Evolutionary conservation across 2,329 filamentous ascomycete species (phyloP).

Genomic region (Cladosporium sp.): DNA sequence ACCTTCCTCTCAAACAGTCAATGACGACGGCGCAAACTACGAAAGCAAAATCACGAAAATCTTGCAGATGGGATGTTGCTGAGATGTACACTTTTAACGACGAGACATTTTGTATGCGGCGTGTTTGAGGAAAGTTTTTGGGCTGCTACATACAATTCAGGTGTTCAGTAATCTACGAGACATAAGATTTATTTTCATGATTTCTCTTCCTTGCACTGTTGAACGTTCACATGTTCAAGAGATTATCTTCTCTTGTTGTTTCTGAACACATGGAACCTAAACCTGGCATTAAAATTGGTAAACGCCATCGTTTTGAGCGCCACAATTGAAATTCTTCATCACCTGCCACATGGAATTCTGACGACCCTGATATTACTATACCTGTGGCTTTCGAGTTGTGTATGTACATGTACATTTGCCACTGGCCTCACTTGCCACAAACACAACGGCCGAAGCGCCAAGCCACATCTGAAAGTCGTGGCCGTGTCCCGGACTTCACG

Average conservation of each 20-base stretch:
- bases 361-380: background rate
- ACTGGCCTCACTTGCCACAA: too few species aligned
- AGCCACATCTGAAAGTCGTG: background rate
- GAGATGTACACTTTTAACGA: background rate
- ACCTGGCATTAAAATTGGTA: background rate
- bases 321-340: background rate
- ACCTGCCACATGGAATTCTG: background rate
- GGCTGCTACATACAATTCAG: background rate
- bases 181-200: background rate
- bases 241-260: too few species aligned
- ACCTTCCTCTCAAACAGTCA: background rate
- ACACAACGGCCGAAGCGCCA: background rate
- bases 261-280: too few species aligned
- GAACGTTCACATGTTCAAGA: background rate
- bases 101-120: background rate
- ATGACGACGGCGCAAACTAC: background rate
- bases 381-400: background rate
- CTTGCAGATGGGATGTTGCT: background rate
- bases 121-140: background rate
- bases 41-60: background rate
- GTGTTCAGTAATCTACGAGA: constrained; percentile 3
- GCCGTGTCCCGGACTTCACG: too few species aligned
- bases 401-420: too few species aligned
- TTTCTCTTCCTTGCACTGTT: background rate
- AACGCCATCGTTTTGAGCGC: background rate